Conservation (phyloP, 352 stramenopile genomes). For the Peronospora destructor region DNA sequence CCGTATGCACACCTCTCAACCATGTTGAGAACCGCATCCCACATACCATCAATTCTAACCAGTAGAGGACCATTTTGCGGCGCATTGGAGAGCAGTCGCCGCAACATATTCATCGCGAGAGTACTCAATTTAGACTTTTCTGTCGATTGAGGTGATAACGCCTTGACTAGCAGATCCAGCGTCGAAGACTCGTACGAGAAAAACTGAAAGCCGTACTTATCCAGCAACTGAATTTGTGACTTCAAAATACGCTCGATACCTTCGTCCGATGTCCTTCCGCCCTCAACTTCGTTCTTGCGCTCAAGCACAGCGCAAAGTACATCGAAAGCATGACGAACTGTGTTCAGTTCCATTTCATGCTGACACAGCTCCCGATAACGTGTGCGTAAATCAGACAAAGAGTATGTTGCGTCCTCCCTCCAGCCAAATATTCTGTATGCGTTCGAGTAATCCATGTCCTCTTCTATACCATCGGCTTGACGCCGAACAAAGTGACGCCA, state of each 20-base stretch:
- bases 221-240: conserved; percentile 52
- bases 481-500: conserved; percentile 51
- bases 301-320: conserved; percentile 44
- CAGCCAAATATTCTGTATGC: conserved; percentile 70
- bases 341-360: conserved; percentile 35
- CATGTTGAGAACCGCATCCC: conserved; percentile 40
- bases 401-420: conserved; percentile 39
- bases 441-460: conserved; percentile 38
- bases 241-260: conserved; percentile 67
- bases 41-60: conserved; percentile 39
- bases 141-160: conserved; percentile 15
- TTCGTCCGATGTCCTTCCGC: conserved; percentile 54
- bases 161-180: conserved; percentile 45
- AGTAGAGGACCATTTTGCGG: conserved; percentile 47
- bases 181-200: conserved; percentile 69
- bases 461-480: conserved; percentile 36
- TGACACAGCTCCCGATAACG: conserved; percentile 63
- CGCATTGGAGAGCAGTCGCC: conserved; percentile 32
- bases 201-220: conserved; percentile 74
- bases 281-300: conserved; percentile 41
- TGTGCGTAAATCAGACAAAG: conserved; percentile 41
- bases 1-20: conserved; percentile 39
- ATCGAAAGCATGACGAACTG: conserved; percentile 55
- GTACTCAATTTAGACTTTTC: conserved; percentile 19
- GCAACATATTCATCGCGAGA: conserved; percentile 34